Evolutionary conservation across 306 rosid species (phyloP).

Genomic region (Gynostemma pentaphyllum): DNA sequence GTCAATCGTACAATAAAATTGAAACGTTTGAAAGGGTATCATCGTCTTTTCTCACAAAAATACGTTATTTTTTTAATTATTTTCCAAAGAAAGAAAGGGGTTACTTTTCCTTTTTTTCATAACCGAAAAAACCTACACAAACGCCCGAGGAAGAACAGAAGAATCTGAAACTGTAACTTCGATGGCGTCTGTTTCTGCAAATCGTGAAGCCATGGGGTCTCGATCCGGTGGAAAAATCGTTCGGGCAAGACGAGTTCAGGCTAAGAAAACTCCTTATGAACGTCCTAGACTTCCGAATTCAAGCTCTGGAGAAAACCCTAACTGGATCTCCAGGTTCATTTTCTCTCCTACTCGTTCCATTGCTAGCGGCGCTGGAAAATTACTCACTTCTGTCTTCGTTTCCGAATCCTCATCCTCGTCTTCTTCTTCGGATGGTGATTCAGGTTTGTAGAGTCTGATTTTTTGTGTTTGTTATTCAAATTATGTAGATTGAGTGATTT

Average conservation of each 20-base stretch:
- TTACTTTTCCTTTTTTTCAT: not conserved
- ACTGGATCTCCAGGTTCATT: constrained; percentile 64
- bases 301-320: constrained; percentile 37
- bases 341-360: constrained; percentile 52
- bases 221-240: constrained; percentile 76
- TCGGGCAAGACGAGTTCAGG: constrained; percentile 37
- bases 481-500: not conserved
- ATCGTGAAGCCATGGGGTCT: constrained; percentile 29
- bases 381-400: constrained; percentile 45
- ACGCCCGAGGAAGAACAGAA: not conserved
- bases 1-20: not conserved
- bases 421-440: constrained; percentile 25
- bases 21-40: not conserved
- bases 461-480: not conserved
- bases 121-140: not conserved
- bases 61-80: not conserved
- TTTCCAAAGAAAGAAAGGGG: not conserved
- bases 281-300: constrained; percentile 35
- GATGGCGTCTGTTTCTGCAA: constrained; percentile 56
- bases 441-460: constrained; percentile 26
- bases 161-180: not conserved
- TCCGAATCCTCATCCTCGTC: constrained; percentile 37
- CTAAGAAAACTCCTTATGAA: constrained; percentile 53
- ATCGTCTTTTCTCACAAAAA: not conserved
- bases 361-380: constrained; percentile 69